phyloP scores from a whole-genome alignment of 176 grass and related monocot genomes.

The Tillandsia fasciculata region DNA sequence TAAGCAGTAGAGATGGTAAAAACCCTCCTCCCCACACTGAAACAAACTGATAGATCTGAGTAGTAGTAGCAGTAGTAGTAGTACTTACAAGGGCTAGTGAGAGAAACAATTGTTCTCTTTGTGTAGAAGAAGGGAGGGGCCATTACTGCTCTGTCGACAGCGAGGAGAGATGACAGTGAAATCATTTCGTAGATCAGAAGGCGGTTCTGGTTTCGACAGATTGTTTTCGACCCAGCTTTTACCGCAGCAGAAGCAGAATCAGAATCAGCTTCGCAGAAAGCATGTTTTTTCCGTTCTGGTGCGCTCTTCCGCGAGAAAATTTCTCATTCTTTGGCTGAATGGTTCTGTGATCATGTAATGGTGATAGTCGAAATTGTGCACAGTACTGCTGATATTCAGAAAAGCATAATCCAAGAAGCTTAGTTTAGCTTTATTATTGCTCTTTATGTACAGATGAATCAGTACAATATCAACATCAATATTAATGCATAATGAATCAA shows the following conservation, averaged over 20 bases:
- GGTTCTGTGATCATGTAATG: neutral
- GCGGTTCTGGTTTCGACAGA: neutral
- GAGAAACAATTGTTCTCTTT: constrained; percentile 20
- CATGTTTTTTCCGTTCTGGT: neutral
- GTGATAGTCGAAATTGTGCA: no score
- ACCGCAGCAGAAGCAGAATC: neutral
- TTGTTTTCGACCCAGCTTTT: neutral
- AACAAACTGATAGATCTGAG: neutral
- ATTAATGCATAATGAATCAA: no score
- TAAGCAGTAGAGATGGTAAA: constrained; percentile 20
- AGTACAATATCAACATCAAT: no score
- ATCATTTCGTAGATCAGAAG: neutral
- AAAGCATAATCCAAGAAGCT: no score
- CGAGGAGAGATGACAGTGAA: constrained; percentile 6
- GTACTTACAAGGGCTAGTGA: neutral
- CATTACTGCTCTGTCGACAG: constrained; percentile 11
- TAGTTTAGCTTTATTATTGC: no score
- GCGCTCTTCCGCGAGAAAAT: neutral
- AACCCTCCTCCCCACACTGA: neutral
- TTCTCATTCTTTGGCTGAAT: neutral
- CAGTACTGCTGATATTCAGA: no score
- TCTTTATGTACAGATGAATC: no score
- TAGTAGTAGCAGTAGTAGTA: constrained; percentile 14
- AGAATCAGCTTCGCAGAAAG: neutral
- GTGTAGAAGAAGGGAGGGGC: constrained; percentile 26